Evolutionary conservation across 225 moss, liverwort and hornwort species (phyloP), one percentile per base, ranked within the genome.

Genomic region (Physcomitrellopsis africana): DNA sequence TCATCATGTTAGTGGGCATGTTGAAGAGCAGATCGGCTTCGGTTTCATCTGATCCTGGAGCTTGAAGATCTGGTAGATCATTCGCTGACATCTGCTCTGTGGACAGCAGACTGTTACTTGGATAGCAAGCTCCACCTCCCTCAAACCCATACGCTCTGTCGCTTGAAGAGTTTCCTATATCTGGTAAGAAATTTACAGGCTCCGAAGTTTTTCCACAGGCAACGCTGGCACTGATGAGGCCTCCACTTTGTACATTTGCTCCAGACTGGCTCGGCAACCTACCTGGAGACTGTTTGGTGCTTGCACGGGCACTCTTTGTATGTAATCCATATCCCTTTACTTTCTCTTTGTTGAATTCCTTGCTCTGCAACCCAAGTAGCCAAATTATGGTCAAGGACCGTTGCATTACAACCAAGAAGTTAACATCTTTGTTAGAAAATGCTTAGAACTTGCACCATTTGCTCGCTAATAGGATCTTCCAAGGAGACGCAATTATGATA

Each of bases 1-100:
- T 85, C 92, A 92, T 92, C 79, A 85, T 89, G 72, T 95, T 89
- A 11, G 87, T 79, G 9, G 94, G 94, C 72, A 95, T 82, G 81
- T 89, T 81, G 79, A 91, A 95, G 42, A 95, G 91, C 20, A 93
- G 84, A 65, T 88, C 82, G 8, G 91, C 82, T 65, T 95, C 93
- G 18, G 85, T 78, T 62, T 91, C 95, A 80, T 90, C 85, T 37
- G 85, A 85, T 64, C 91, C 91, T 60, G 93, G 85, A 69, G 76
- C 78, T 77, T 91, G 91, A 59, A 95, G 81, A 72, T 88, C 86
- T 71, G 90, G 79, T 56, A 86, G 70, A 72, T 95, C 85, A 23
- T 87, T 89, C 46, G 76, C 81, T 63, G 76, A 83, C 70, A 76
- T 66, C 57, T 71, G 79, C 48, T 85, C 75, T 37, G 91, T 70